A percentile compares a stretch with the other conserved stretches of the same genome.
These are phyloP conservation scores for Rhynchosporium graminicola DNA, from an alignment of 2,329 filamentous ascomycete genomes.

Conservation along the genomic window DNA sequence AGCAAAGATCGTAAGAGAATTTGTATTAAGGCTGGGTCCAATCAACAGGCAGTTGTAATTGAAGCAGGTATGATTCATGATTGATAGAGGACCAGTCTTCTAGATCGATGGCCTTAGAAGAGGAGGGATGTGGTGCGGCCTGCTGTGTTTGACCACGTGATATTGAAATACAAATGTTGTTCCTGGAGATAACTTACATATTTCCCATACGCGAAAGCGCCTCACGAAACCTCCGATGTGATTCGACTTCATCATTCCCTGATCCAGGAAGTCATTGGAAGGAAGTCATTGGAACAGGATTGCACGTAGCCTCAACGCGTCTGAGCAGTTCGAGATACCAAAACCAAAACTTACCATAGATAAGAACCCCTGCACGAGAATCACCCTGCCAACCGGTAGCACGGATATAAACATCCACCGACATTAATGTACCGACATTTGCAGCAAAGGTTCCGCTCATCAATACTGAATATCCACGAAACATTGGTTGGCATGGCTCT, in stretches of 20 bases:
- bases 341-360: too few relatives aligned
- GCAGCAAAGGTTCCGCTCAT: constrained; percentile 33
- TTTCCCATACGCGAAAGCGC: not conserved
- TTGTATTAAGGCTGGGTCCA: too few relatives aligned
- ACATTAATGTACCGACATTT: constrained; percentile 37
- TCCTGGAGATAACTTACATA: too few relatives aligned
- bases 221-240: not conserved
- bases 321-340: not conserved
- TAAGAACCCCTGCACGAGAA: constrained; percentile 12
- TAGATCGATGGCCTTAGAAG: too few relatives aligned
- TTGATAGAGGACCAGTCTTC: too few relatives aligned
- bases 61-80: too few relatives aligned
- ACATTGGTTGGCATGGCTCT: constrained; percentile 45
- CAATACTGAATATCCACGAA: constrained; percentile 36
- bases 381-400: constrained; percentile 26
- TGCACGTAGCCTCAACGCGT: not conserved
- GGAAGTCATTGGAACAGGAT: not conserved
- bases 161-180: too few relatives aligned
- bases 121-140: too few relatives aligned
- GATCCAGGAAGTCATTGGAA: too few relatives aligned
- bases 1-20: too few relatives aligned
- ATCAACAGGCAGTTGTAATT: too few relatives aligned
- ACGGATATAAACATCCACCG: constrained; percentile 17
- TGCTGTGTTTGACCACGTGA: too few relatives aligned
- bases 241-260: not conserved